Base-by-base conservation (phyloP, 1,284 basidiomycete species). In the Sanghuangporus weigelae region DNA sequence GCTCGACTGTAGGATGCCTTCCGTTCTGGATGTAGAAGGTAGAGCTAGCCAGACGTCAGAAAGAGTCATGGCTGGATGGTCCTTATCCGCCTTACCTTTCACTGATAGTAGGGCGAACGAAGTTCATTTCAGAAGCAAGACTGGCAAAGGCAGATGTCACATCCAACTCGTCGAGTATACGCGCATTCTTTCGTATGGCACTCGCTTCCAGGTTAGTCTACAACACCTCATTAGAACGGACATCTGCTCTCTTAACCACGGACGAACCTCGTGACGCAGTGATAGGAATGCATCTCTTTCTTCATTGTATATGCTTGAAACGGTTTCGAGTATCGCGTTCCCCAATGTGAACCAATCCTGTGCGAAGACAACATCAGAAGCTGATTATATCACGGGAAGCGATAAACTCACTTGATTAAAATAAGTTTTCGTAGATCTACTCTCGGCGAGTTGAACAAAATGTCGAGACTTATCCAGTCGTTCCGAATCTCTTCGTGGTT, bases 1-100 rank as follows among this genome's bases (percentile, higher is more conserved):
- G 80, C 76, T 99, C 96, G 7, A 98, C 96, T 0, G 92, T 89
- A 0, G 96, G 93, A 77, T 99, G 96, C 11, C 96, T 85, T 10
- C 94, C 96, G 63, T 91, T 86, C 4, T 78, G 74, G 21, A 98
- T 87, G 3, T 85, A 73, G 65, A 93, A 89, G 0, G 80, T 77
- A 19, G 78, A 75, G 23, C 92, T 95, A 70, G 4, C 16, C 35
- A 44, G 14, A 19, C 26, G 40, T 55, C 23, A 67, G 35, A 67
- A 68, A 60, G 19, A 59, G 19, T 49, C 48, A 11, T 31, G 44
- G 39, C 12, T 4, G 42, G 26, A 31, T 31, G 42, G 12, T 38
- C 31, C 38, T 5, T 31, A n/a, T 57, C n/a, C n/a, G 3, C 26
- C 86, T 70, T 68, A 95, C 93, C 87, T 82, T 8, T 90, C 84